Percentiles rank a stretch among this genome's conserved stretches.
Evolutionary conservation across 2,329 filamentous ascomycete genomes (phyloP).

Genomic region (Dryadomyces quercivorus): DNA sequence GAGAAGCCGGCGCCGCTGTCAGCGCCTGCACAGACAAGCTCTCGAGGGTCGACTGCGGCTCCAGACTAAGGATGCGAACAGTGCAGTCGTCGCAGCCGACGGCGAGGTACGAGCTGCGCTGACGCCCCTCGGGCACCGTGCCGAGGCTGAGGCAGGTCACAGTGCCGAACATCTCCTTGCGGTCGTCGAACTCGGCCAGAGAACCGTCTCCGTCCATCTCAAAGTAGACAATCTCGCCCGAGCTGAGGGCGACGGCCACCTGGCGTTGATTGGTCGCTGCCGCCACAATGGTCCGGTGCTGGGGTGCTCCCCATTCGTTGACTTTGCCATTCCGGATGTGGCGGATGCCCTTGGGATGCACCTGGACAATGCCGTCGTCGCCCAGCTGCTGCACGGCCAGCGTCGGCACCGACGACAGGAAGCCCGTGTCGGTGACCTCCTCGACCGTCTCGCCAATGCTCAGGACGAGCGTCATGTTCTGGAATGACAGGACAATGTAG

Average conservation of each 20-base stretch:
- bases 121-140: slow-evolving; percentile 78
- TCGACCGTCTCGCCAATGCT: slow-evolving; percentile 96
- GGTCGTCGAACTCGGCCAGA: slow-evolving; percentile 87
- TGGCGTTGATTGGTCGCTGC: slow-evolving; percentile 89
- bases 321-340: slow-evolving; percentile 71
- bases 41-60: slow-evolving; percentile 81
- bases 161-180: slow-evolving; percentile 87
- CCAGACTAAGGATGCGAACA: slow-evolving; percentile 80
- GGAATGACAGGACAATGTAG: slow-evolving; percentile 91
- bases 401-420: slow-evolving; percentile 78
- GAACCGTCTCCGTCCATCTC: slow-evolving; percentile 91
- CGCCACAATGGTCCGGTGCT: slow-evolving; percentile 89
- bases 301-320: slow-evolving; percentile 87
- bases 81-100: slow-evolving; percentile 96
- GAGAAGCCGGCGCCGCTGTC: slow-evolving; percentile 75
- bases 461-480: slow-evolving; percentile 78
- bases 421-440: slow-evolving; percentile 87
- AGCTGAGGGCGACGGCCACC: slow-evolving; percentile 86
- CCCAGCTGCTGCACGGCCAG: slow-evolving; percentile 89
- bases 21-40: slow-evolving; percentile 91
- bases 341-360: slow-evolving; percentile 91
- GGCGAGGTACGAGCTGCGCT: slow-evolving; percentile 84
- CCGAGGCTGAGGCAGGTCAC: slow-evolving; percentile 92
- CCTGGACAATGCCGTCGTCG: slow-evolving; percentile 83
- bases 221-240: slow-evolving; percentile 94